Evolutionary conservation across 2,329 filamentous ascomycete species (phyloP).

Genomic region (Fusarium pseudoanthophilum): DNA sequence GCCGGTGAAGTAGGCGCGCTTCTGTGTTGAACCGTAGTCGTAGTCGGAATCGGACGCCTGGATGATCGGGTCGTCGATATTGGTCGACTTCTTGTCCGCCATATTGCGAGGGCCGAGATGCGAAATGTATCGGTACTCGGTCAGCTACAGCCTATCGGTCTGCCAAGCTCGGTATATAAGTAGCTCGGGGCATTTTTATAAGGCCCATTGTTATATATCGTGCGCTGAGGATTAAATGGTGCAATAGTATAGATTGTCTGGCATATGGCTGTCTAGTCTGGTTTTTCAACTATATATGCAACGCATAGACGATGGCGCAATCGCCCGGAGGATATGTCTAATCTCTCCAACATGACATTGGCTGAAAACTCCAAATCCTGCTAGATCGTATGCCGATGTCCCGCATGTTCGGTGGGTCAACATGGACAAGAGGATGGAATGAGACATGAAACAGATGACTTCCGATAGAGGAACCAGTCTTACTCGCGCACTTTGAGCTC

Average conservation of each 20-base stretch:
- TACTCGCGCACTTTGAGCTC: neutral
- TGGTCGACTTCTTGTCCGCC: neutral
- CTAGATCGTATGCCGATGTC: neutral
- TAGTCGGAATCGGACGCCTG: neutral
- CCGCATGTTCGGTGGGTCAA: neutral
- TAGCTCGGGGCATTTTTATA: neutral
- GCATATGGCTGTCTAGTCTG: neutral
- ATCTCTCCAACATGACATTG: neutral
- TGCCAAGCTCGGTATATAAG: neutral
- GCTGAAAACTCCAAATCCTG: neutral
- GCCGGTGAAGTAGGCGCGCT: slow-evolving; percentile 1
- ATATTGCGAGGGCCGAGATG: neutral
- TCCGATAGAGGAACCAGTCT: neutral
- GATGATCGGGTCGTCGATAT: neutral
- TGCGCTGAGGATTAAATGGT: slow-evolving; percentile 2
- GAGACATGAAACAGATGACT: neutral
- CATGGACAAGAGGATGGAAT: neutral
- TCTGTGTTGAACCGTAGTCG: neutral
- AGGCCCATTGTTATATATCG: neutral
- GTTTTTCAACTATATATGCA: neutral
- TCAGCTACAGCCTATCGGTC: neutral
- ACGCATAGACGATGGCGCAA: neutral
- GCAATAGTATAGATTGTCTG: neutral
- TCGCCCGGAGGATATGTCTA: neutral
- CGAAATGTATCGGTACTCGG: neutral